Base-by-base conservation (phyloP, 2,329 filamentous ascomycete genomes). In the Cytospora piceae region DNA sequence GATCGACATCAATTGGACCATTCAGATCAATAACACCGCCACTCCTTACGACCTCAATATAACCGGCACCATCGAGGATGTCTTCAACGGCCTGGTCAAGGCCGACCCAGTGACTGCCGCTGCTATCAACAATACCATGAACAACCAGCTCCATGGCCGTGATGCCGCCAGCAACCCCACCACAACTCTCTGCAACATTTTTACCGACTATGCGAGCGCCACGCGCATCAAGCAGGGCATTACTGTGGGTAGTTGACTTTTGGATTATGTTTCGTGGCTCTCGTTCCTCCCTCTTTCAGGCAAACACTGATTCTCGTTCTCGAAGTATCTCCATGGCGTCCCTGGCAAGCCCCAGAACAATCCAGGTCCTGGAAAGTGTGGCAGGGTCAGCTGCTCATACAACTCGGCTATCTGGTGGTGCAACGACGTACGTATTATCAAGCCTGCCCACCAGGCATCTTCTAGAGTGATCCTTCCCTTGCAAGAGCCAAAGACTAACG, bases 331-430 rank as follows among this genome's bases (percentile, higher is more conserved):
- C 3, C 32, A 54, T 0, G 17, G 49, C 2, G 31, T 72, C 11
- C 22, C 32, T 11, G 69, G 71, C 7, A 59, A 58, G 42, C 67
- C 71, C 2, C 58, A 20, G 15, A 63, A 62, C 22, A 63, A 64
- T 3, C 64, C 68, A 0, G 71, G 71, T 4, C 69, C 69, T 5
- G 63, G 60, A 11, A 60, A 52, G 17, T 72, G 71, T 51, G 66
- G 61, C 12, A 67, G 67, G 1, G 70, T 72, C 14, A 72, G 70
- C 46, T 73, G 72, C 54, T 65, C 62, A 0, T 69, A 62, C 11
- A 58, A 60, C 0, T 58, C 68, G 2, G 70, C 65, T 4, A 72
- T 73, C 52, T 69, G 49, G n/a, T 72, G 70, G 70, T 73, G 72
- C 60, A 73, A 73, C 56, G 67, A 72, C 20, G 71, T 72, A 57